phyloP scores from a whole-genome alignment of 208 protist species.

The Wallacemonas sp. region DNA sequence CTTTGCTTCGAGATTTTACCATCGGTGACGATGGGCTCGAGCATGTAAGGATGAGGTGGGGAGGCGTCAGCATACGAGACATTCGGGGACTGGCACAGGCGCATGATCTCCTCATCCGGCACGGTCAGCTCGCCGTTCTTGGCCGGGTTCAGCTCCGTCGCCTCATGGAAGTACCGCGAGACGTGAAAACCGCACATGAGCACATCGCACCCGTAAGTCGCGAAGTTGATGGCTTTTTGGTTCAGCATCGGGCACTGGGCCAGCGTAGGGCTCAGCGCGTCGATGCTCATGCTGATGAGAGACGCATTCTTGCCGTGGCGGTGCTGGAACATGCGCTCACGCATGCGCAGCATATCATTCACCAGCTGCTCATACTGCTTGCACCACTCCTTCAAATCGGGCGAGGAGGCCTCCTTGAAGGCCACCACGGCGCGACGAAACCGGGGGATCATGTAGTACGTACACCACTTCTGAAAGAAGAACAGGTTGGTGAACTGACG shows the following conservation, averaged over 20 bases:
- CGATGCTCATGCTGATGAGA: conserved; percentile 66
- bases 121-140: conserved; percentile 73
- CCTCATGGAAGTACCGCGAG: conserved; percentile 89
- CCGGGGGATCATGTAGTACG: conserved; percentile 71
- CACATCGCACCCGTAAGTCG: conserved; percentile 74
- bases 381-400: conserved; percentile 87
- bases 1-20: conserved; percentile 83
- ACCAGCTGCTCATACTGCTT: conserved; percentile 88
- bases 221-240: conserved; percentile 90
- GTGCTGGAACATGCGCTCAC: conserved; percentile 85
- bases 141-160: conserved; percentile 86
- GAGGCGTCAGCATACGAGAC: conserved; percentile 78
- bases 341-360: conserved; percentile 79
- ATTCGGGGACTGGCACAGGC: conserved; percentile 61
- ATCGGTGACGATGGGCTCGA: conserved; percentile 70
- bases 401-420: conserved; percentile 82
- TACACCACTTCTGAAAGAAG: conserved; percentile 75
- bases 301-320: conserved; percentile 69
- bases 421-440: conserved; percentile 71
- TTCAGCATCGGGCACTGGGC: conserved; percentile 83
- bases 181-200: conserved; percentile 84
- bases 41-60: conserved; percentile 88
- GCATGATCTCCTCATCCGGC: conserved; percentile 56
- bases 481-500: conserved; percentile 87
- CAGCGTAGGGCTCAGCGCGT: conserved; percentile 70